These are phyloP conservation scores for Retiboletus flavoniger DNA, from an alignment of 1,284 basidiomycete species.

Conservation along the genomic window DNA sequence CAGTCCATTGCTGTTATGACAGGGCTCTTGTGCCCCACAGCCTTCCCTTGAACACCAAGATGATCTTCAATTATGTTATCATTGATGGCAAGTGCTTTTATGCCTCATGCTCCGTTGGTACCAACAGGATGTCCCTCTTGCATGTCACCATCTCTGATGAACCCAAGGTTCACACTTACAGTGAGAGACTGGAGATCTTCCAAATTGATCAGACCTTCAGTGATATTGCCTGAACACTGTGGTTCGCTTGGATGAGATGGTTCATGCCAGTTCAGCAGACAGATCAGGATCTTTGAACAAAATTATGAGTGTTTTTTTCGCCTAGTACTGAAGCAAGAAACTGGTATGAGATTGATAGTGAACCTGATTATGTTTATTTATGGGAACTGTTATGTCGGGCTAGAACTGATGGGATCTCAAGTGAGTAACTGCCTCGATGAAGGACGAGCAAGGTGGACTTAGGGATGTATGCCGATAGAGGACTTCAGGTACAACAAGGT, in stretches of 20 bases:
- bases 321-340: too few relatives aligned
- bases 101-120: constrained; percentile 4
- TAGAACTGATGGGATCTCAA: too few relatives aligned
- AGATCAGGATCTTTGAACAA: background rate
- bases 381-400: too few relatives aligned
- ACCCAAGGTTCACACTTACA: background rate
- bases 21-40: background rate
- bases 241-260: constrained; percentile 5
- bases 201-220: background rate
- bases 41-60: background rate
- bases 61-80: constrained; percentile 25
- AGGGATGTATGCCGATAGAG: too few relatives aligned
- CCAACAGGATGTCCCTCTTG: background rate
- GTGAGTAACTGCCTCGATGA: too few relatives aligned
- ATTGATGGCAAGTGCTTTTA: constrained; percentile 17
- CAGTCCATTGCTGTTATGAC: background rate
- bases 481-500: too few relatives aligned
- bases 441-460: too few relatives aligned
- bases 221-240: background rate
- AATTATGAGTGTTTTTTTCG: background rate
- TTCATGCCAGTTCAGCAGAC: background rate
- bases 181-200: constrained; percentile 4
- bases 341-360: background rate
- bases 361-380: background rate
- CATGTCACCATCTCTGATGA: background rate